Evolutionary conservation across 768 basidiomycete genomes (phyloP).

Genomic region (Boletus rubropictus): DNA sequence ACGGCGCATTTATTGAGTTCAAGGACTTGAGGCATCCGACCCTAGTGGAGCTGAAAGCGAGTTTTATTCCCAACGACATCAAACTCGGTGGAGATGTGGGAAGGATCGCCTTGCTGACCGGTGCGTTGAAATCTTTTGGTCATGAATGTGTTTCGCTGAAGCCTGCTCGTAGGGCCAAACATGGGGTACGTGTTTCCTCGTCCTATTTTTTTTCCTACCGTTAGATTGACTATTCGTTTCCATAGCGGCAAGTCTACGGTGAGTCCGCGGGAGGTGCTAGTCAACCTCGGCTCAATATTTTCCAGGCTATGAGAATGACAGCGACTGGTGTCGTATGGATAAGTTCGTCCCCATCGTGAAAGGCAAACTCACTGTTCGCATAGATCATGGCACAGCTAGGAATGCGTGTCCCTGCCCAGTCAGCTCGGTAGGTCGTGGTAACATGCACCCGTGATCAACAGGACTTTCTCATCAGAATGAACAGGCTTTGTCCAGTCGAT

Average conservation of each 20-base stretch:
- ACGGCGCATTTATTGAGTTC: slow-evolving; percentile 81
- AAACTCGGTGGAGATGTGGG: slow-evolving; percentile 73
- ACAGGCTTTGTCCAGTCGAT: slow-evolving; percentile 82
- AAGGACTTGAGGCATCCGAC: slow-evolving; percentile 87
- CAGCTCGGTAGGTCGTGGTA: slow-evolving; percentile 52
- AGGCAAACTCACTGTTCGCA: slow-evolving; percentile 3
- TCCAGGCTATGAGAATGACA: slow-evolving; percentile 87
- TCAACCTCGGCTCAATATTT: background rate
- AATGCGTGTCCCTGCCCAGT: slow-evolving; percentile 86
- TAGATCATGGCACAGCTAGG: slow-evolving; percentile 93
- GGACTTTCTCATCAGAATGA: slow-evolving; percentile 5
- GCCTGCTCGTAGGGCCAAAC: slow-evolving; percentile 55
- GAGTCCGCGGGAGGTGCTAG: slow-evolving; percentile 10
- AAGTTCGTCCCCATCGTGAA: background rate
- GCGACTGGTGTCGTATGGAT: slow-evolving; percentile 76
- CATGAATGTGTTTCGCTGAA: background rate
- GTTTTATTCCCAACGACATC: slow-evolving; percentile 93
- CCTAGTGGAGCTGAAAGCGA: slow-evolving; percentile 57
- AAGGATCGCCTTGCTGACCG: slow-evolving; percentile 81
- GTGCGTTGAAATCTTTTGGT: slow-evolving; percentile 34
- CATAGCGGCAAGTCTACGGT: slow-evolving; percentile 74
- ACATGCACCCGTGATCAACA: background rate
- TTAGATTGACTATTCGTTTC: background rate
- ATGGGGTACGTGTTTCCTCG: slow-evolving; percentile 61
- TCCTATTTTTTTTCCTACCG: background rate